Evolutionary conservation across 176 grass and related monocot species (phyloP), one percentile per base, ranked within the genome.

Genomic region (Carex myosuroides): DNA sequence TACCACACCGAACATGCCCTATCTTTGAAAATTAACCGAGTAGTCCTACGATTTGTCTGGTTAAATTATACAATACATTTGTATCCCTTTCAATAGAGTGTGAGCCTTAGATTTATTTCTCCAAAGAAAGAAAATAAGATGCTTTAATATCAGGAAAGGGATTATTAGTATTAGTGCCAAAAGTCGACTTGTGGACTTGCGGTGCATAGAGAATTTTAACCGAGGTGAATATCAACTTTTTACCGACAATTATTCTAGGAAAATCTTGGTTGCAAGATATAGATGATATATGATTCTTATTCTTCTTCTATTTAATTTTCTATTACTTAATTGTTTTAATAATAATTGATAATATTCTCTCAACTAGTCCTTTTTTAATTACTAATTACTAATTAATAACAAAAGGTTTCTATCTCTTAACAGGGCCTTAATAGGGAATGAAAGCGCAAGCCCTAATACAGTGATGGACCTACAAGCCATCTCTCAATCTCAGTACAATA

Each of bases 341-440:
- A 46, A 42, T 17, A 75, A 85, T 59, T 26, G 37, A 16, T 57
- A 60, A 73, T 22, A 87, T 79, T 83, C 81, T 56, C 30, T 39
- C 83, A 84, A 74, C 72, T 92, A 90, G 46, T 85, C 62, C 86
- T 88, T 94, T 42, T 70, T 70, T 70, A 44, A 70, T 70, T 70
- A 37, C 37, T 39, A 70, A 70, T 70, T 37, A 70, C 37, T 39
- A 70, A 70, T 70, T 37, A 70, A 70, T 70, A 71, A 46, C 18
- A 71, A 20, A 71, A 71, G 39, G 68, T 3, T 21, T 71, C 39
- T 30, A 64, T 87, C 78, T 62, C 41, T 39, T 85, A 84, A 74
- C 83, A 94, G 92, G 46, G 87, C 74, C 86, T 90, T 94, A 77
- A 92, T 92, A 59, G 86, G 76, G 29, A 76, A 72, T n/a, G 92